Evolutionary conservation across 2,329 filamentous ascomycete genomes (phyloP).

Genomic region (Pestalotiopsis sp.): DNA sequence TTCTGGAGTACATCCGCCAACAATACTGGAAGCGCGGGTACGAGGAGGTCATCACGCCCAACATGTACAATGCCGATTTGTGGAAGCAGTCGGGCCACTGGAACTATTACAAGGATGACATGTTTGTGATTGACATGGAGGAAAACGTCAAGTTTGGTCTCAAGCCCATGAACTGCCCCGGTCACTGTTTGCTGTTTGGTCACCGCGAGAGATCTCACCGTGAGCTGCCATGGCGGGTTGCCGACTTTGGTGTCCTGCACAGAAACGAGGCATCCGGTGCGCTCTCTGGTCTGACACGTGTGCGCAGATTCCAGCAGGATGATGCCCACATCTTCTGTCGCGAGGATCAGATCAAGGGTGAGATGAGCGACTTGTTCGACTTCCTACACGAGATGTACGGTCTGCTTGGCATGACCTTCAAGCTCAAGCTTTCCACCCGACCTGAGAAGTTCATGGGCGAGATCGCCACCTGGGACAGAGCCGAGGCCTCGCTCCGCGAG

Average conservation of each 20-base stretch:
- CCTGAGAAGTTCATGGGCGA: slow-evolving; percentile 88
- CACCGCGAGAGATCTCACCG: slow-evolving; percentile 74
- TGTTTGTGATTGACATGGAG: slow-evolving; percentile 69
- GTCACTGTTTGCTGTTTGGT: slow-evolving; percentile 83
- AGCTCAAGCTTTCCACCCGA: slow-evolving; percentile 90
- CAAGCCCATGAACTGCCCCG: slow-evolving; percentile 93
- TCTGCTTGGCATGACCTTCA: slow-evolving; percentile 86
- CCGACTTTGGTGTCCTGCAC: slow-evolving; percentile 86
- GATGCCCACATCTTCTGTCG: slow-evolving; percentile 91
- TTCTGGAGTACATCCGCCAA: slow-evolving; percentile 78
- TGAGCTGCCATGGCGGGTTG: slow-evolving; percentile 81
- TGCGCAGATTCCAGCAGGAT: slow-evolving; percentile 87
- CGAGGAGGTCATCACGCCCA: slow-evolving; percentile 92
- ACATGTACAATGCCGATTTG: slow-evolving; percentile 90
- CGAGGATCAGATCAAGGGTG: slow-evolving; percentile 57
- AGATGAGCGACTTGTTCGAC: slow-evolving; percentile 70
- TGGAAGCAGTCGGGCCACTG: slow-evolving; percentile 97
- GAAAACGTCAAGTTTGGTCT: slow-evolving; percentile 77
- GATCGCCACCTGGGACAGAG: slow-evolving; percentile 84
- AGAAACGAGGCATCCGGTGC: slow-evolving; percentile 84
- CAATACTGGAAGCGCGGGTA: slow-evolving; percentile 95
- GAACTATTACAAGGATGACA: slow-evolving; percentile 92
- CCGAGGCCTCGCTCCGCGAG: slow-evolving; percentile 78
- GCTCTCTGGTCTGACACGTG: slow-evolving; percentile 78
- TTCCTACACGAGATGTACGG: slow-evolving; percentile 74